Percentiles rank a stretch among this genome's conserved stretches.
phyloP scores from a whole-genome alignment of 768 basidiomycete genomes.

The Cyathus striatus region DNA sequence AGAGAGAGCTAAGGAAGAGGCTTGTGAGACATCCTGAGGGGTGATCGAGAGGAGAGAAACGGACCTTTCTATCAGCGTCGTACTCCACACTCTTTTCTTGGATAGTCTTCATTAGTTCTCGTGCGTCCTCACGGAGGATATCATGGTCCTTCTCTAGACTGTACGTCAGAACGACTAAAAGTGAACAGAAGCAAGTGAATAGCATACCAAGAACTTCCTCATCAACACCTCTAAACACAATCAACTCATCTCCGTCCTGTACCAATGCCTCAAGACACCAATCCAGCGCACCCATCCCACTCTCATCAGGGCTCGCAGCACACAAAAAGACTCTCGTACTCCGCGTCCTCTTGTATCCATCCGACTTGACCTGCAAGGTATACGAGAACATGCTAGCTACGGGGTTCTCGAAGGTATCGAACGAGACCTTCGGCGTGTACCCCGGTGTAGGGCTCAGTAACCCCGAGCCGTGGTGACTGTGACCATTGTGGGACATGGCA shows the following conservation, averaged over 20 bases:
- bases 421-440: slow-evolving; percentile 72
- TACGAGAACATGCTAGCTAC: slow-evolving; percentile 83
- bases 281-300: slow-evolving; percentile 81
- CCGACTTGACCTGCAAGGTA: slow-evolving; percentile 79
- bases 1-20: slow-evolving; percentile 60
- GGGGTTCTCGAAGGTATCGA: slow-evolving; percentile 84
- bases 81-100: slow-evolving; percentile 76
- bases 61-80: slow-evolving; percentile 75
- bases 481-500: too few species aligned
- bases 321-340: slow-evolving; percentile 87
- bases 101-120: slow-evolving; percentile 73
- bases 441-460: slow-evolving; percentile 16
- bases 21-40: background rate
- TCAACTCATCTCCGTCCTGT: slow-evolving; percentile 88
- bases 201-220: slow-evolving; percentile 74
- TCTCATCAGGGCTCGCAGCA: slow-evolving; percentile 85
- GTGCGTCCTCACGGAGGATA: slow-evolving; percentile 78
- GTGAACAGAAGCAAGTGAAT: background rate
- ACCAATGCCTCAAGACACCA: slow-evolving; percentile 87
- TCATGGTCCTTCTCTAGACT: slow-evolving; percentile 68
- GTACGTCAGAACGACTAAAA: background rate
- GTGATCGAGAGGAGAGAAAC: too few species aligned
- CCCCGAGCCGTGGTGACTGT: too few species aligned
- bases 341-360: slow-evolving; percentile 69
- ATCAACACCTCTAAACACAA: slow-evolving; percentile 88